These are phyloP conservation scores for Cerioporus squamosus DNA, from an alignment of 1,284 basidiomycete genomes.

Conservation along the genomic window DNA sequence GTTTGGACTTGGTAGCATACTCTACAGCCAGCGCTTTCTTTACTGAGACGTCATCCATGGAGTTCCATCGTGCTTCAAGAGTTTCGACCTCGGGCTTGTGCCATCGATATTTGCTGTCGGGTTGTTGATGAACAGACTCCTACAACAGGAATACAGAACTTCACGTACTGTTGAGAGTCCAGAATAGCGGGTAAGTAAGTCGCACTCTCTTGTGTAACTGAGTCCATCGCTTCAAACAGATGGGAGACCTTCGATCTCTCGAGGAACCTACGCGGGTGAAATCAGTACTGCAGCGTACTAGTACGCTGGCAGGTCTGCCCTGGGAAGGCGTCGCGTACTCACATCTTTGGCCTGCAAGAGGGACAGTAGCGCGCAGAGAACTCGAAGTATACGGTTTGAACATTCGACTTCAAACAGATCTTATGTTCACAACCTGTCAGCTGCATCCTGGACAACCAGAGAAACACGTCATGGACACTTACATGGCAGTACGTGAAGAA, in stretches of 20 bases:
- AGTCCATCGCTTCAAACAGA: no score
- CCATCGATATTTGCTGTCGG: background rate
- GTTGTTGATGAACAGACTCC: background rate
- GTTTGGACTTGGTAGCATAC: background rate
- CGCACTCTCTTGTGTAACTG: no score
- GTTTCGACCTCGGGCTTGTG: background rate
- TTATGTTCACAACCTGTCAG: background rate
- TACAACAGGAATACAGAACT: background rate
- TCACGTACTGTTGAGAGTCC: background rate
- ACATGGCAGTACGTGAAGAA: slow-evolving; percentile 24
- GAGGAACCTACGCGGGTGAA: background rate
- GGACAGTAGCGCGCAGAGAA: background rate
- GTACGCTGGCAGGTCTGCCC: background rate
- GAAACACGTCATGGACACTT: background rate
- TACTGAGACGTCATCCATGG: background rate
- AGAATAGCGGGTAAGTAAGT: background rate
- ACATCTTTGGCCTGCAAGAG: background rate
- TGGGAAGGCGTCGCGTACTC: background rate
- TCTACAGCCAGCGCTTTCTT: background rate
- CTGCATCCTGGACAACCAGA: background rate
- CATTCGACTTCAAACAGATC: background rate
- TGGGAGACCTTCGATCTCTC: background rate
- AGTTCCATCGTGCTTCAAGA: background rate
- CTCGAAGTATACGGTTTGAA: background rate
- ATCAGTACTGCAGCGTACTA: background rate